Percentiles rank a stretch among this genome's conserved stretches.
Evolutionary conservation across 2,329 filamentous ascomycete genomes (phyloP).

Genomic region (Cytospora mali): DNA sequence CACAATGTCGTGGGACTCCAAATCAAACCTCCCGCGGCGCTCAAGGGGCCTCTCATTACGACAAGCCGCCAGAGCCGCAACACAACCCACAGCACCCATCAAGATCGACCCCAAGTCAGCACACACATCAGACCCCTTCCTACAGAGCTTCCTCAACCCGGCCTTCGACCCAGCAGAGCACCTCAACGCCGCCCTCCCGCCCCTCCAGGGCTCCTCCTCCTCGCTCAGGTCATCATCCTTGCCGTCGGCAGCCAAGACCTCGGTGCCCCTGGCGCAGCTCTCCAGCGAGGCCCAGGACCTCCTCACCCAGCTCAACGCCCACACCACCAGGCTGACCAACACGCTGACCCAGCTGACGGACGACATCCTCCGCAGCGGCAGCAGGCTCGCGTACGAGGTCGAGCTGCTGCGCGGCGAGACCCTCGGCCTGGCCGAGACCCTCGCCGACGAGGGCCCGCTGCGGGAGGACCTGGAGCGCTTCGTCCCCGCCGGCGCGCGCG

Average conservation of each 20-base stretch:
- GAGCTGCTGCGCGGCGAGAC: slow-evolving; percentile 91
- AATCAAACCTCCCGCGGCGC: slow-evolving; percentile 36
- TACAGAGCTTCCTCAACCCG: slow-evolving; percentile 74
- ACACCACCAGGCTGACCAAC: slow-evolving; percentile 79
- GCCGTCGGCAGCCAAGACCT: slow-evolving; percentile 37
- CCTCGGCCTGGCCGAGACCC: slow-evolving; percentile 73
- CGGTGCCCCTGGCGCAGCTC: slow-evolving; percentile 71
- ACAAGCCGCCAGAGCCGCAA: slow-evolving; percentile 39
- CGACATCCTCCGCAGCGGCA: slow-evolving; percentile 88
- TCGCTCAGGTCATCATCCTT: slow-evolving; percentile 27
- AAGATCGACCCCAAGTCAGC: slow-evolving; percentile 54
- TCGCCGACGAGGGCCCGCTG: slow-evolving; percentile 65
- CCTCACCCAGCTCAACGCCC: slow-evolving; percentile 85
- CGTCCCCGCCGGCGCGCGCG: slow-evolving; percentile 52
- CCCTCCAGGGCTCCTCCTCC: slow-evolving; percentile 55
- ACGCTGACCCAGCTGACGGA: slow-evolving; percentile 89
- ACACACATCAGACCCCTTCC: slow-evolving; percentile 71
- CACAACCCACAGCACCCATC: slow-evolving; percentile 23
- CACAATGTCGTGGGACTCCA: slow-evolving; percentile 47
- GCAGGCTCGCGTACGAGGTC: slow-evolving; percentile 89
- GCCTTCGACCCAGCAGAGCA: slow-evolving; percentile 84
- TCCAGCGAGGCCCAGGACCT: slow-evolving; percentile 80
- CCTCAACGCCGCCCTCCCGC: slow-evolving; percentile 77
- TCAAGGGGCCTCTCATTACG: slow-evolving; percentile 44
- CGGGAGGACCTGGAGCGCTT: slow-evolving; percentile 74